A percentile compares a stretch with the other conserved stretches of the same genome.
These are phyloP conservation scores for Lactifluus piperatus DNA, from an alignment of 768 basidiomycete genomes.

Conservation along the genomic window DNA sequence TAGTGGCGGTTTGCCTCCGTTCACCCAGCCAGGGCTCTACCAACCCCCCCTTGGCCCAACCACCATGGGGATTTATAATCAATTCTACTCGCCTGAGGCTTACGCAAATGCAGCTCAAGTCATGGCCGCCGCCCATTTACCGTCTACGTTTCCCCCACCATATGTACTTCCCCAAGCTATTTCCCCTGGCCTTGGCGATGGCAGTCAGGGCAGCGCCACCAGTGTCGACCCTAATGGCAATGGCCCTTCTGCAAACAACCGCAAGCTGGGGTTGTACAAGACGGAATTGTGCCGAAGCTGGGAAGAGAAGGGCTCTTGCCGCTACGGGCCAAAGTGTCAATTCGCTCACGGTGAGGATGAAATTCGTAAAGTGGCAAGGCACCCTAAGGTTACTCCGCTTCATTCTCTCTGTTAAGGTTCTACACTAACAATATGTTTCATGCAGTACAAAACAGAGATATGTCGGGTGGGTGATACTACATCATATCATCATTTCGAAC, in stretches of 20 bases:
- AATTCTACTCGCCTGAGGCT: conserved; percentile 60
- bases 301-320: conserved; percentile 84
- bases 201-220: conserved; percentile 23
- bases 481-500: background rate
- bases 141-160: conserved; percentile 44
- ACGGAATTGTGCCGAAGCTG: conserved; percentile 85
- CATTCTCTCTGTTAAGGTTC: background rate
- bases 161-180: conserved; percentile 31
- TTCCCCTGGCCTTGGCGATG: conserved; percentile 8
- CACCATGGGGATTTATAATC: conserved; percentile 56
- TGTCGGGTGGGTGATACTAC: conserved; percentile 56
- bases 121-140: conserved; percentile 50
- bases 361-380: conserved; percentile 71
- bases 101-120: conserved; percentile 44
- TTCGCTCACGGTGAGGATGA: conserved; percentile 92
- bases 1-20: conserved; percentile 47
- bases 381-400: conserved; percentile 63
- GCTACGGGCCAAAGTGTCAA: conserved; percentile 85
- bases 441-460: conserved; percentile 87
- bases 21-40: conserved; percentile 48
- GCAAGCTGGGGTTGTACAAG: conserved; percentile 87
- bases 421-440: conserved; percentile 8
- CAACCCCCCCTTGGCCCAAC: conserved; percentile 35
- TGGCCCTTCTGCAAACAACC: conserved; percentile 85
- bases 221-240: conserved; percentile 30